Evolutionary conservation across 495 filamentous ascomycete species (phyloP).

Genomic region (Aspergillus heteromorphus): DNA sequence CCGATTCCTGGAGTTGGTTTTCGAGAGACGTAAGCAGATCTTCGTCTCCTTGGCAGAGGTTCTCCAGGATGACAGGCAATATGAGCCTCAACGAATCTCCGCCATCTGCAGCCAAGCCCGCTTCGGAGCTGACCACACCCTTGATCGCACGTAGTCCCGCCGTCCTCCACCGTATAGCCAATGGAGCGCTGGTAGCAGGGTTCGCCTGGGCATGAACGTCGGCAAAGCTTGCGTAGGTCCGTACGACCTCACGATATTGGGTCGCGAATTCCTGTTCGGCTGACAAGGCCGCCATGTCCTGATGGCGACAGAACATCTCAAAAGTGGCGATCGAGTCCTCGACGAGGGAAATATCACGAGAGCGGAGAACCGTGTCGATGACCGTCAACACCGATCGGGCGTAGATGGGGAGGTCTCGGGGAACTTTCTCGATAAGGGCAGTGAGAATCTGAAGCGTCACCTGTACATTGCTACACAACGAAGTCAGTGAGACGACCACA

Average conservation of each 20-base stretch:
- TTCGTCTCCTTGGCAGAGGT: slow-evolving; percentile 72
- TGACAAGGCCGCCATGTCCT: slow-evolving; percentile 70
- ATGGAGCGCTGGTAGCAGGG: slow-evolving; percentile 54
- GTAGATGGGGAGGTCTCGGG: slow-evolving; percentile 83
- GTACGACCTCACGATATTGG: slow-evolving; percentile 77
- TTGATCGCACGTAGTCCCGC: slow-evolving; percentile 74
- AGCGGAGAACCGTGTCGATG: slow-evolving; percentile 68
- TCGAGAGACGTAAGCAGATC: slow-evolving; percentile 59
- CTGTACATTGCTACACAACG: slow-evolving; percentile 68
- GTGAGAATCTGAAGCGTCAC: slow-evolving; percentile 85
- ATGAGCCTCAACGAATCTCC: slow-evolving; percentile 68
- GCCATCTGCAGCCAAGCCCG: slow-evolving; percentile 61
- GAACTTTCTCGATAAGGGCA: slow-evolving; percentile 85
- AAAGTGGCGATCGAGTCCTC: slow-evolving; percentile 83
- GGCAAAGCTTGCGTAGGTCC: slow-evolving; percentile 72
- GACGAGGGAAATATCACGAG: slow-evolving; percentile 79
- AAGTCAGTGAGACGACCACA: slow-evolving; percentile 4
- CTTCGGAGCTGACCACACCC: slow-evolving; percentile 68
- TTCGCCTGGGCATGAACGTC: slow-evolving; percentile 34
- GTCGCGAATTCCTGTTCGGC: slow-evolving; percentile 75
- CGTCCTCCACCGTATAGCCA: slow-evolving; percentile 79
- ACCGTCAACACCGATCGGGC: slow-evolving; percentile 74
- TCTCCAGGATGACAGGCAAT: slow-evolving; percentile 77
- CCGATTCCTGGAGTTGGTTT: slow-evolving; percentile 54
- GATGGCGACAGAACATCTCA: slow-evolving; percentile 73